Percentiles rank a stretch among this genome's conserved stretches.
Evolutionary conservation across 192 early-diverging fungal genomes (phyloP).

Genomic region (Entophlyctis helioformis): DNA sequence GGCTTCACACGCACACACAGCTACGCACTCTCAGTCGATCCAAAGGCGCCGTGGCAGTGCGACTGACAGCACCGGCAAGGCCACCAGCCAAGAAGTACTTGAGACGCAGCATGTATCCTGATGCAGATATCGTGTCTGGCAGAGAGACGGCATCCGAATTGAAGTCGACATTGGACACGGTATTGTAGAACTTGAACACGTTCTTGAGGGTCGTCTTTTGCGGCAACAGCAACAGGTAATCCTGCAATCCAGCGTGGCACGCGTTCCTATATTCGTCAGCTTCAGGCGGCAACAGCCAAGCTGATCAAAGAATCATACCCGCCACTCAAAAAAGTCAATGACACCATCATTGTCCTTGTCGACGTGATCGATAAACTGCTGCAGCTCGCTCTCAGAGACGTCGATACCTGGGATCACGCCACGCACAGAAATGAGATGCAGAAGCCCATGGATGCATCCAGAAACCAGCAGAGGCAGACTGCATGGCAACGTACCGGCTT

Average conservation of each 20-base stretch:
- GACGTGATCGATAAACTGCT: conserved; percentile 44
- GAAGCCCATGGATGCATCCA: neutral
- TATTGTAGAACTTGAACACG: conserved; percentile 50
- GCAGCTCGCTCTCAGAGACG: conserved; percentile 44
- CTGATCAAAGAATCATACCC: neutral
- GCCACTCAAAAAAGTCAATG: conserved; percentile 53
- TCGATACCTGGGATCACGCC: conserved; percentile 19
- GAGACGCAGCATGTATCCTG: conserved; percentile 25
- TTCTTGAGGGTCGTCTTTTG: conserved; percentile 45
- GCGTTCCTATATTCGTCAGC: too few relatives aligned
- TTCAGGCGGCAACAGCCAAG: neutral
- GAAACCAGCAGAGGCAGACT: neutral
- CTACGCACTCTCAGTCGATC: conserved; percentile 57
- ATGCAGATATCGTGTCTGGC: conserved; percentile 5
- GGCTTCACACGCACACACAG: conserved; percentile 28
- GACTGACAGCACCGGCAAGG: conserved; percentile 57
- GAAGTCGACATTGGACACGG: conserved; percentile 45
- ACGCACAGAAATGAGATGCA: neutral
- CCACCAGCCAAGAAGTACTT: conserved; percentile 62
- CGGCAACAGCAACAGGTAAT: conserved; percentile 43
- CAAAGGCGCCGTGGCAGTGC: conserved; percentile 61
- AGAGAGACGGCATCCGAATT: conserved; percentile 44
- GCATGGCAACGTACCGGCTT: conserved; percentile 27
- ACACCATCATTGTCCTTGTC: conserved; percentile 52
- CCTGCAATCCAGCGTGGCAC: neutral